phyloP scores from a whole-genome alignment of 139 green algal species.

The Zygnema cylindricum region DNA sequence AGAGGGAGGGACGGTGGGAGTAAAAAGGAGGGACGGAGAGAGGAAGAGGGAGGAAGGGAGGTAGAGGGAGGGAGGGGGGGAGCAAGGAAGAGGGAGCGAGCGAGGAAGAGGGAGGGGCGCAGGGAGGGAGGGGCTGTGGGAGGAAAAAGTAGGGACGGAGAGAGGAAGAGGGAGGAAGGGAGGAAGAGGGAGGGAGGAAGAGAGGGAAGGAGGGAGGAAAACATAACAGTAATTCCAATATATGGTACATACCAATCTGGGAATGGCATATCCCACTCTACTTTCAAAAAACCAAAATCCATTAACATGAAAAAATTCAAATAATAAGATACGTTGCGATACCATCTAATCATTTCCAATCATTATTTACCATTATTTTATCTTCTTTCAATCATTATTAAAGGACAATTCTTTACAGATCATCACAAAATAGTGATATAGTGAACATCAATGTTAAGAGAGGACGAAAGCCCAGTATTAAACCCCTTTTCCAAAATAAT shows the following conservation, averaged over 20 bases:
- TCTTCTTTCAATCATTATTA: no score
- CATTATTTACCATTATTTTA: no score
- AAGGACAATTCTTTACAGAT: no score
- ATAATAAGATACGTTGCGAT: background rate
- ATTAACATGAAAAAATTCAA: background rate
- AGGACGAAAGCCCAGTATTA: no score
- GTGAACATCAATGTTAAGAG: no score
- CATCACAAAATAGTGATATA: no score
- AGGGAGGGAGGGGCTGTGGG: background rate
- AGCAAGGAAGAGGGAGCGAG: conserved; percentile 4
- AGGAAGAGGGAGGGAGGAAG: background rate
- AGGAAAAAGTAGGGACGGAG: no score
- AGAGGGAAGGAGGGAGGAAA: conserved; percentile 1
- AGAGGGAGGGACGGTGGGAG: background rate
- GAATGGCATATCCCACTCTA: background rate
- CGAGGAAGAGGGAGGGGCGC: conserved; percentile 14
- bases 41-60: background rate
- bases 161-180: background rate
- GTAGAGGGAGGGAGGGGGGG: background rate
- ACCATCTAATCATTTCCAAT: background rate
- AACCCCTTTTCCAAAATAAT: no score
- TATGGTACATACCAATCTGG: background rate
- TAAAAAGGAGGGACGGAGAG: background rate
- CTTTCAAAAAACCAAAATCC: background rate
- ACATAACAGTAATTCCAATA: background rate